phyloP scores from a whole-genome alignment of 208 protist species.

The Phytomonas francai region DNA sequence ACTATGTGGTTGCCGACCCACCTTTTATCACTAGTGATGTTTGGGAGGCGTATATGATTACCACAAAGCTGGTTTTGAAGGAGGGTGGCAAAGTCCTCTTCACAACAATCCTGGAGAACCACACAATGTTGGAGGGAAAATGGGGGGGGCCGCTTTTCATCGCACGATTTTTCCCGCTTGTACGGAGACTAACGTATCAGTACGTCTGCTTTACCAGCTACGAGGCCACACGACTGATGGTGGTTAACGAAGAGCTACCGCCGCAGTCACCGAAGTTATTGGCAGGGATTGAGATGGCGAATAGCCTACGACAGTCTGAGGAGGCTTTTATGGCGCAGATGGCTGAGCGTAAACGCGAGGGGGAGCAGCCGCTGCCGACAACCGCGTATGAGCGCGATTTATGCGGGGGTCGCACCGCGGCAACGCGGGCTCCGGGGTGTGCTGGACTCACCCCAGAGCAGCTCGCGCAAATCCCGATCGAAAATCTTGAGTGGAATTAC shows the following conservation, averaged over 20 bases:
- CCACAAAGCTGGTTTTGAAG: conserved; percentile 38
- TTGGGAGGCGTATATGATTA: conserved; percentile 75
- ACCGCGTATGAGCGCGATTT: conserved; percentile 29
- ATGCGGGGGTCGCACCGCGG: background rate
- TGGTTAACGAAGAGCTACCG: conserved; percentile 17
- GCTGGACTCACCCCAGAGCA: background rate
- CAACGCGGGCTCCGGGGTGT: conserved; percentile 5
- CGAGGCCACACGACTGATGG: conserved; percentile 30
- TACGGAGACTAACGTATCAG: conserved; percentile 89
- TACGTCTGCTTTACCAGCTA: conserved; percentile 92
- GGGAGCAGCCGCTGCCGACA: conserved; percentile 50
- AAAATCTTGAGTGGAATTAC: conserved; percentile 66
- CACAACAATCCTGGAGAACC: conserved; percentile 89
- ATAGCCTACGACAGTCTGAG: conserved; percentile 63
- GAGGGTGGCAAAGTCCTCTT: conserved; percentile 79
- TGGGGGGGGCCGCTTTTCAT: conserved; percentile 73
- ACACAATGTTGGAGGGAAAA: conserved; percentile 61
- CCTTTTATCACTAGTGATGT: conserved; percentile 91
- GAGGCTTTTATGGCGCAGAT: conserved; percentile 59
- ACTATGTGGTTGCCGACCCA: conserved; percentile 91
- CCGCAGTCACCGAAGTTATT: conserved; percentile 14
- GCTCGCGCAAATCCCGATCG: conserved; percentile 23
- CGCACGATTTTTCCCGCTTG: conserved; percentile 63
- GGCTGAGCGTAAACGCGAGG: conserved; percentile 36
- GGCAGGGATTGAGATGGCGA: conserved; percentile 54